Base-by-base conservation (phyloP, 805 yeast genomes). In the Pichia heedii region DNA sequence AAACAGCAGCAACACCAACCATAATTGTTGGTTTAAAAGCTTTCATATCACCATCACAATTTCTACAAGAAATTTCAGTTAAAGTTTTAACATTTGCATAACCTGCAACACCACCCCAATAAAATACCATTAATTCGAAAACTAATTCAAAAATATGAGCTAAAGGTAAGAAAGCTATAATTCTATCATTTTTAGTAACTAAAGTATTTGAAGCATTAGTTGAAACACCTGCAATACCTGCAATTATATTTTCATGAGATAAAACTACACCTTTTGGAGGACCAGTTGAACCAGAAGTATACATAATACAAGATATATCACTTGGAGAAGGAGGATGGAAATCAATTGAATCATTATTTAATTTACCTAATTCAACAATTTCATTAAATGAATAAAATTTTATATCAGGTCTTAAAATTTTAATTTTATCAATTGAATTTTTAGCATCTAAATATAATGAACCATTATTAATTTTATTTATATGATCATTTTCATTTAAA, bases 1-100 rank as follows among this genome's bases (percentile, higher is more conserved):
- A 93, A 42, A 93, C 97, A 5, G 97, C 96, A 16, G 97, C 97
- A 45, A 93, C 98, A 65, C 96, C 98, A 51, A 88, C 96, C 96
- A 93, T 84, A 54, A 89, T 66, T 5, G 96, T 84, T 46, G 98
- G 98, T 62, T 79, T 73, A 66, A 88, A 84, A 57, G 83, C 84
- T 44, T 73, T 76, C 70, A 93, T 76, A 63, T 93, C 98, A 57
- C 96, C 90, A 45, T 75, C 68, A 69, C 95, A 88, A 68, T 93
- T 84, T 56, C 76, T 79, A 58, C 84, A 78, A 2, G 95, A 85
- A 2, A 73, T 69, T 50, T 84, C 95, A 19, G 95, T 79, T 54
- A 93, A 70, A 26, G 98, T 90, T 69, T 88, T 88, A 50, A 90
- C 96, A 54, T 72, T 79, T 40, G 95, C 97, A 67, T 93, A 93